Evolutionary conservation across 257 asterid species (phyloP).

Genomic region (Phtheirospermum japonicum): DNA sequence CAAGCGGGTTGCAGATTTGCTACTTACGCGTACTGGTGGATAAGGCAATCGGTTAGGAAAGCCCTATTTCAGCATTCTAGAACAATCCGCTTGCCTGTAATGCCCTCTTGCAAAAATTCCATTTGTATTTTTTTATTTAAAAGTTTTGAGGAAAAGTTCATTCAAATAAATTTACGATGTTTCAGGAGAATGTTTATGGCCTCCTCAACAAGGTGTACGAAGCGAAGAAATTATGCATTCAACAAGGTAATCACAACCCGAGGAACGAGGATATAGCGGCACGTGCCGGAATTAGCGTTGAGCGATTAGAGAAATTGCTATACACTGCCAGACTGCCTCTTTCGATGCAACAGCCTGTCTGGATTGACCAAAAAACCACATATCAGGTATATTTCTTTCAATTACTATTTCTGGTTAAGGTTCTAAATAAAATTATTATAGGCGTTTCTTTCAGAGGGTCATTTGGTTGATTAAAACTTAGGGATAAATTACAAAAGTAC

Average conservation of each 20-base stretch:
- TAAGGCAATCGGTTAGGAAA: slow-evolving; percentile 77
- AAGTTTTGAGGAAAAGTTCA: slow-evolving; percentile 6
- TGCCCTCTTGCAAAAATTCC: slow-evolving; percentile 30
- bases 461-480: neutral
- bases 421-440: slow-evolving; percentile 2
- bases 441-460: slow-evolving; percentile 7
- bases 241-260: slow-evolving; percentile 61
- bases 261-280: slow-evolving; percentile 72
- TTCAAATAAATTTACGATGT: slow-evolving; percentile 17
- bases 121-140: neutral
- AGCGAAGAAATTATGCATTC: slow-evolving; percentile 58
- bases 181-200: slow-evolving; percentile 79
- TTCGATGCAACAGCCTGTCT: slow-evolving; percentile 73
- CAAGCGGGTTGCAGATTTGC: slow-evolving; percentile 84
- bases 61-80: slow-evolving; percentile 87
- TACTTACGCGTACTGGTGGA: slow-evolving; percentile 96
- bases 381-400: slow-evolving; percentile 33
- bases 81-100: slow-evolving; percentile 90
- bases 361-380: slow-evolving; percentile 73
- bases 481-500: neutral
- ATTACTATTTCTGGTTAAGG: slow-evolving; percentile 3
- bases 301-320: slow-evolving; percentile 60
- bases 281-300: slow-evolving; percentile 66
- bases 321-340: slow-evolving; percentile 65
- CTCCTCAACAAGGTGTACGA: slow-evolving; percentile 69